Conservation (phyloP, 2,329 filamentous ascomycete genomes). For the Cladosporium sp. region DNA sequence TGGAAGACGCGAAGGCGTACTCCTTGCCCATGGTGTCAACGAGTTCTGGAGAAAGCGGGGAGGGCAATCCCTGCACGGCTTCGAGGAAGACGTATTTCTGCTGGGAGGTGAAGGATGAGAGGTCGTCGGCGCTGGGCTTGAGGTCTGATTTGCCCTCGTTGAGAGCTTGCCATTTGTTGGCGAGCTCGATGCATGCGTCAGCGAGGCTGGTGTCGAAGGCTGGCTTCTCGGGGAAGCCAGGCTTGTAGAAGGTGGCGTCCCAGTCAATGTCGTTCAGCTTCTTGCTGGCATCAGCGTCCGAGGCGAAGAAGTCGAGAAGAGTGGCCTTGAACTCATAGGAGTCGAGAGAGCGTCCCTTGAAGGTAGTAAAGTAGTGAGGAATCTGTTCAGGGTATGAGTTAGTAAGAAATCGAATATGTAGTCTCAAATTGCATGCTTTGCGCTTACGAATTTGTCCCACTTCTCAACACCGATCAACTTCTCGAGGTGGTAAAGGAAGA, state of each 20-base stretch:
- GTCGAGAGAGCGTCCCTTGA: slow-evolving; percentile 80
- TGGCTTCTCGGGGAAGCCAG: slow-evolving; percentile 85
- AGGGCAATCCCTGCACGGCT: slow-evolving; percentile 63
- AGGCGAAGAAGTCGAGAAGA: slow-evolving; percentile 76
- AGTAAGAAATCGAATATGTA: too few relatives aligned
- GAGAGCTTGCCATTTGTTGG: slow-evolving; percentile 70
- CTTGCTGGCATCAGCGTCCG: slow-evolving; percentile 57
- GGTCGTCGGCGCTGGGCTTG: slow-evolving; percentile 63
- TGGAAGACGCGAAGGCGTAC: slow-evolving; percentile 69
- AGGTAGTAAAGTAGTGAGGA: slow-evolving; percentile 86
- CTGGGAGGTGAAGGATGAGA: slow-evolving; percentile 73
- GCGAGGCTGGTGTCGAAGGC: slow-evolving; percentile 85
- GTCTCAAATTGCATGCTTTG: too few relatives aligned
- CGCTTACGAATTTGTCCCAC: slow-evolving; percentile 71
- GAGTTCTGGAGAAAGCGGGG: slow-evolving; percentile 60
- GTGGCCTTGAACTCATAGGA: slow-evolving; percentile 92
- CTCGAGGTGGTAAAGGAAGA: slow-evolving; percentile 88
- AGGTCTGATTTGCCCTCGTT: slow-evolving; percentile 39
- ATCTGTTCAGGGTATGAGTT: slow-evolving; percentile 44
- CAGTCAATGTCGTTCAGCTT: slow-evolving; percentile 76
- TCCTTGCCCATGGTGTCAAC: slow-evolving; percentile 68
- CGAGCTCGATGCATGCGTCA: slow-evolving; percentile 77
- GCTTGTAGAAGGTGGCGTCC: slow-evolving; percentile 84
- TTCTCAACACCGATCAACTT: slow-evolving; percentile 76
- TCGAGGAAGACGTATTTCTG: slow-evolving; percentile 92